These are phyloP conservation scores for Leishmania arabica DNA, from an alignment of 208 protist species.

Conservation along the genomic window DNA sequence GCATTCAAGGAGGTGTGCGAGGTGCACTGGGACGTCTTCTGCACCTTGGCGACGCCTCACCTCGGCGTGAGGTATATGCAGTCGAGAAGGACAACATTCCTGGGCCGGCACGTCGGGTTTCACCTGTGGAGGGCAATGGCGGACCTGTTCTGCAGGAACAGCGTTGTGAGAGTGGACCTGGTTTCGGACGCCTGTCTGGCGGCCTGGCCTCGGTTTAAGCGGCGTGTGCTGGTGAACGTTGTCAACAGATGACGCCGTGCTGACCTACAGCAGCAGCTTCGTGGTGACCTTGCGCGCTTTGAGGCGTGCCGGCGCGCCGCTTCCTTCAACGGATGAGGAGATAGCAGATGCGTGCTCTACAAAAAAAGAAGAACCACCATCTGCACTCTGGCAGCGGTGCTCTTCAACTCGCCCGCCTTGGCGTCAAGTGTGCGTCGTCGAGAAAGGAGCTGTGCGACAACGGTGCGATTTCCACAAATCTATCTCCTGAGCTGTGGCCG, in stretches of 20 bases:
- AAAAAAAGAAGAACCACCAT: not conserved
- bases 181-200: slow-evolving; percentile 24
- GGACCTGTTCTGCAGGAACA: slow-evolving; percentile 45
- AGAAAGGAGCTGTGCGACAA: slow-evolving; percentile 16
- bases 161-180: slow-evolving; percentile 24
- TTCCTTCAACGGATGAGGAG: not conserved
- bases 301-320: slow-evolving; percentile 2
- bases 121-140: slow-evolving; percentile 38
- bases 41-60: slow-evolving; percentile 57
- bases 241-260: slow-evolving; percentile 45
- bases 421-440: slow-evolving; percentile 12
- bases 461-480: slow-evolving; percentile 3
- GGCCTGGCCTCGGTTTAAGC: slow-evolving; percentile 32
- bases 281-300: slow-evolving; percentile 13
- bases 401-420: slow-evolving; percentile 5
- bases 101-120: slow-evolving; percentile 29
- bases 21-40: slow-evolving; percentile 59
- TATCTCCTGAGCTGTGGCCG: slow-evolving; percentile 37
- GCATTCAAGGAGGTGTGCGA: not conserved
- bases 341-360: not conserved
- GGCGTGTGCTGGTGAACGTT: slow-evolving; percentile 38
- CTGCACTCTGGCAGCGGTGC: not conserved
- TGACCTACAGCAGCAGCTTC: slow-evolving; percentile 53
- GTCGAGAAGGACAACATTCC: slow-evolving; percentile 30
- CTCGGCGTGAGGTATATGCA: slow-evolving; percentile 49